Conservation (phyloP, 805 yeast genomes). For the Yueomyces sp. region DNA sequence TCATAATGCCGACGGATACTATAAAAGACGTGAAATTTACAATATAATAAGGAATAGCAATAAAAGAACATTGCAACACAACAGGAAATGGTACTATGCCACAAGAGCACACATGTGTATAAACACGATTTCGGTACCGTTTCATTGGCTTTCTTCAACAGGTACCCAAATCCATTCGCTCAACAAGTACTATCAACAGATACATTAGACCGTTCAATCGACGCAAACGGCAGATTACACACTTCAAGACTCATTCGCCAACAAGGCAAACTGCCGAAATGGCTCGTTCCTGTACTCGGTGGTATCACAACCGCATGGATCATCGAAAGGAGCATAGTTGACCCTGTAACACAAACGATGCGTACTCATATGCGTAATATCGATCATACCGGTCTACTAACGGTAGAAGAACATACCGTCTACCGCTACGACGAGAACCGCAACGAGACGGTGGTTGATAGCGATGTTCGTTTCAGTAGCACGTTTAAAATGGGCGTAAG, state of each 20-base stretch:
- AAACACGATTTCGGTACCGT: conserved; percentile 59
- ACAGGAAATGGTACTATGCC: conserved; percentile 47
- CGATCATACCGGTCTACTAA: conserved; percentile 67
- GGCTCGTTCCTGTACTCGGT: conserved; percentile 67
- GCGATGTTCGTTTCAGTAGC: conserved; percentile 57
- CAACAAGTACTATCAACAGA: conserved; percentile 76
- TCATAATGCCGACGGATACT: too few species aligned
- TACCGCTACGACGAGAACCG: conserved; percentile 30
- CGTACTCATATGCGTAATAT: conserved; percentile 65
- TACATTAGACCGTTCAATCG: conserved; percentile 50
- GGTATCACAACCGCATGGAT: conserved; percentile 64
- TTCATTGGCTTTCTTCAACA: conserved; percentile 60
- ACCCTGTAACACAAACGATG: conserved; percentile 43
- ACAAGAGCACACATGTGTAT: conserved; percentile 41
- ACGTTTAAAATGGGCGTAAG: conserved; percentile 47
- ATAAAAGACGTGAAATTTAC: too few species aligned
- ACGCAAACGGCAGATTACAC: conserved; percentile 47
- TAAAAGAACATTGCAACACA: background rate
- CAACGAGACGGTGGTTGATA: conserved; percentile 33
- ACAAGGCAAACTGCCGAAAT: conserved; percentile 66
- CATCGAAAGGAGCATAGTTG: conserved; percentile 62
- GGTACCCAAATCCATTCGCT: conserved; percentile 68
- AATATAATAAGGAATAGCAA: too few species aligned
- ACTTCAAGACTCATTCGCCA: conserved; percentile 67
- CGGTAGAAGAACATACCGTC: conserved; percentile 63